Percentiles rank a stretch among this genome's conserved stretches.
phyloP scores from a whole-genome alignment of 495 filamentous ascomycete species.

The Talaromyces borbonicus region DNA sequence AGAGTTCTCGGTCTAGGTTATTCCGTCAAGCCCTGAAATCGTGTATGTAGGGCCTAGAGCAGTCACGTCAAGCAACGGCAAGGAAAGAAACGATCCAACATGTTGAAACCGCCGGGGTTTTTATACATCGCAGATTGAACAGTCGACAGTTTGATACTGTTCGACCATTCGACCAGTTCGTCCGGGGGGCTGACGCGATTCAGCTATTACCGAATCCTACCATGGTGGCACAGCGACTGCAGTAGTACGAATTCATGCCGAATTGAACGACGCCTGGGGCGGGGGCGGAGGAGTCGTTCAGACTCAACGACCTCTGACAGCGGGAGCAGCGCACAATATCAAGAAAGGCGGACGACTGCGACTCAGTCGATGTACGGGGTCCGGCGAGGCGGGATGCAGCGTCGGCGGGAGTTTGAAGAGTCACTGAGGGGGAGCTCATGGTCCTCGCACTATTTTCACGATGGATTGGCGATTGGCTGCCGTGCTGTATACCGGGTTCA shows the following conservation, averaged over 20 bases:
- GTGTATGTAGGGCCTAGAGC: too few relatives aligned
- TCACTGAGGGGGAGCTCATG: slow-evolving; percentile 34
- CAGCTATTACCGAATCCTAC: slow-evolving; percentile 58
- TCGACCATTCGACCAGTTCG: neutral
- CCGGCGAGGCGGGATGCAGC: slow-evolving; percentile 11
- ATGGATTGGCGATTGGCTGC: neutral
- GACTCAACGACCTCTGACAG: slow-evolving; percentile 39
- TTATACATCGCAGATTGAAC: too few relatives aligned
- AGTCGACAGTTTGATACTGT: too few relatives aligned
- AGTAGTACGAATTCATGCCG: slow-evolving; percentile 73
- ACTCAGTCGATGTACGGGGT: slow-evolving; percentile 15
- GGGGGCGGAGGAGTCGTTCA: slow-evolving; percentile 27
- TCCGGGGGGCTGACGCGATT: too few relatives aligned
- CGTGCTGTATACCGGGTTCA: too few relatives aligned
- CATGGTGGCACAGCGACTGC: slow-evolving; percentile 60
- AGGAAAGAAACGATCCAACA: too few relatives aligned
- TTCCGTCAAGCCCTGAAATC: too few relatives aligned
- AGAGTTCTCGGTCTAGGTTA: too few relatives aligned
- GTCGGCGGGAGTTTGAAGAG: slow-evolving; percentile 25
- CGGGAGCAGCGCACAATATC: slow-evolving; percentile 41
- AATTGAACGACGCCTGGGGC: slow-evolving; percentile 54
- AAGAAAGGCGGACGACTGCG: slow-evolving; percentile 17
- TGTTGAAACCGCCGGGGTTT: too few relatives aligned
- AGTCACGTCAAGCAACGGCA: too few relatives aligned
- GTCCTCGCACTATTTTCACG: neutral